Percentiles rank a stretch among this genome's conserved stretches.
These are phyloP conservation scores for Prunus mongolica DNA, from an alignment of 306 rosid genomes.

Conservation along the genomic window DNA sequence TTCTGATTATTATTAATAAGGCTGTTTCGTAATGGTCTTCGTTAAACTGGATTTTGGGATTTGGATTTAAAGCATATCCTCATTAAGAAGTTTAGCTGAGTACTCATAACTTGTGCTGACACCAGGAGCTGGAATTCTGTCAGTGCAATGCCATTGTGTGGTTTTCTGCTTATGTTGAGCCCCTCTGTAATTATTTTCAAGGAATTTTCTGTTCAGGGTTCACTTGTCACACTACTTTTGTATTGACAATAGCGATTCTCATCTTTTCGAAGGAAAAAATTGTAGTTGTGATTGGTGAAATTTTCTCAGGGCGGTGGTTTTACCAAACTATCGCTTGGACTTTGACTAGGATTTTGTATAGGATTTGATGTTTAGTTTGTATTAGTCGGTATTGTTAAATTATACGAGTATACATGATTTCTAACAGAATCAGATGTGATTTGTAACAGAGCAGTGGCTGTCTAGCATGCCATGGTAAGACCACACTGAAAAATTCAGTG, in stretches of 20 bases:
- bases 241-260: background rate
- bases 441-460: constrained; percentile 99
- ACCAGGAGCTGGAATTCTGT: background rate
- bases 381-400: constrained; percentile 4
- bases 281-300: background rate
- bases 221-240: background rate
- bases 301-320: background rate
- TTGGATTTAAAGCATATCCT: background rate
- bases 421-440: constrained; percentile 64
- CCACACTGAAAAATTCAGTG: constrained; percentile 25
- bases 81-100: background rate
- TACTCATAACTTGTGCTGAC: background rate
- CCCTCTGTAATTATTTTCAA: background rate
- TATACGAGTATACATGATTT: constrained; percentile 34
- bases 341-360: background rate
- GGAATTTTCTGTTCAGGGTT: background rate
- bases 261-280: background rate
- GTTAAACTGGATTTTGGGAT: background rate
- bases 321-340: background rate
- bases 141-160: background rate
- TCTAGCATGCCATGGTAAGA: constrained; percentile 68
- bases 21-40: background rate
- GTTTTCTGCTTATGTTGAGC: background rate
- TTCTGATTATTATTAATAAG: background rate
- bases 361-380: constrained; percentile 3